phyloP scores from a whole-genome alignment of 768 basidiomycete genomes.

The Termitomyces sp. region DNA sequence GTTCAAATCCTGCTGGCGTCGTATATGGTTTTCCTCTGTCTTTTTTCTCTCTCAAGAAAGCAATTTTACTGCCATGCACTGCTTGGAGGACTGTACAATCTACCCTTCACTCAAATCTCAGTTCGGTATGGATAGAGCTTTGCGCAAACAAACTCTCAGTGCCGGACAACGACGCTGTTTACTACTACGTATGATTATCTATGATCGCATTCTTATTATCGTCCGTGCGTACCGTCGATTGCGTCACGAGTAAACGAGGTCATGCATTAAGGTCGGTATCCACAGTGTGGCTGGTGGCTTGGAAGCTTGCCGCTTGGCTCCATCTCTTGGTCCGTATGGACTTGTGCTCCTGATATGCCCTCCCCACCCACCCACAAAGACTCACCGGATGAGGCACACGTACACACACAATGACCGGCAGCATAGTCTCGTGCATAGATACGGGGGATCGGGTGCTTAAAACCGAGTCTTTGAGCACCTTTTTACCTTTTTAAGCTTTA shows the following conservation, averaged over 20 bases:
- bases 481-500: background rate
- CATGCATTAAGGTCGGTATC: background rate
- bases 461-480: background rate
- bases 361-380: background rate
- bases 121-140: no score
- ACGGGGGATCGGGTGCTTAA: background rate
- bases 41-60: no score
- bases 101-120: no score
- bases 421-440: background rate
- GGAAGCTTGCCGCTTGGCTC: background rate
- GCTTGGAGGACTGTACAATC: no score
- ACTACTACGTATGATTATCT: no score
- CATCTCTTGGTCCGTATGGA: background rate
- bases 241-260: background rate
- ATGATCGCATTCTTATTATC: no score
- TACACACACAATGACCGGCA: background rate
- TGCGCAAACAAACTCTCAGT: no score
- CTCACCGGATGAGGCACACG: background rate
- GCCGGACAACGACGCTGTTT: no score
- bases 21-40: slow-evolving; percentile 4
- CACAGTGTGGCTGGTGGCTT: background rate
- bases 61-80: background rate
- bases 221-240: no score
- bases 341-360: no score
- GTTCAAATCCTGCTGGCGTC: slow-evolving; percentile 55